A percentile compares a stretch with the other conserved stretches of the same genome.
These are phyloP conservation scores for Mycena epipterygia DNA, from an alignment of 768 basidiomycete species.

Conservation along the genomic window DNA sequence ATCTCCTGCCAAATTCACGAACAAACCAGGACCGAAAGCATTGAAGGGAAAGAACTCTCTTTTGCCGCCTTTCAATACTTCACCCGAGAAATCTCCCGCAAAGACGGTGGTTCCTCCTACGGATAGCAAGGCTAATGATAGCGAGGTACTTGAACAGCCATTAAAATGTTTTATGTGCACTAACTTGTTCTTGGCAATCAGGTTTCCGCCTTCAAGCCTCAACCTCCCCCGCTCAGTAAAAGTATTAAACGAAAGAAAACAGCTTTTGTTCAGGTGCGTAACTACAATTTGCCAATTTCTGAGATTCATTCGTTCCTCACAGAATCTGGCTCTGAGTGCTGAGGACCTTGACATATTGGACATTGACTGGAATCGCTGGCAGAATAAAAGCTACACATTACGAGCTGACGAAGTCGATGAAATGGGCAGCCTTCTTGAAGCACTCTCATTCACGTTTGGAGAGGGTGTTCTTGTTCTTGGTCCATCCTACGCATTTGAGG, in stretches of 20 bases:
- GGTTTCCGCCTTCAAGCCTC: background rate
- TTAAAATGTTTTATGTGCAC: too few relatives aligned
- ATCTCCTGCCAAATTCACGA: slow-evolving; percentile 3
- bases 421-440: background rate
- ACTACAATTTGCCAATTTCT: too few relatives aligned
- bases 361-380: slow-evolving; percentile 4
- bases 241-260: background rate
- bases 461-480: background rate
- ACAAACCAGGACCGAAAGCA: background rate
- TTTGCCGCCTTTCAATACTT: background rate
- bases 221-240: background rate
- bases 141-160: too few relatives aligned
- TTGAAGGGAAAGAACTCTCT: background rate
- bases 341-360: slow-evolving; percentile 12
- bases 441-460: background rate
- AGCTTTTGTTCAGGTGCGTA: background rate
- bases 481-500: background rate
- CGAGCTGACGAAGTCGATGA: slow-evolving; percentile 1
- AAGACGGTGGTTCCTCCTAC: background rate
- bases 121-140: too few relatives aligned
- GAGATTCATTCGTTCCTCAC: background rate
- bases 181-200: background rate
- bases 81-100: background rate
- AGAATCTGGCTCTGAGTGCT: background rate
- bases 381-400: background rate